Evolutionary conservation across 1,284 basidiomycete species (phyloP), one percentile per base, ranked within the genome.

Genomic region (Cryptococcus neoformans): DNA sequence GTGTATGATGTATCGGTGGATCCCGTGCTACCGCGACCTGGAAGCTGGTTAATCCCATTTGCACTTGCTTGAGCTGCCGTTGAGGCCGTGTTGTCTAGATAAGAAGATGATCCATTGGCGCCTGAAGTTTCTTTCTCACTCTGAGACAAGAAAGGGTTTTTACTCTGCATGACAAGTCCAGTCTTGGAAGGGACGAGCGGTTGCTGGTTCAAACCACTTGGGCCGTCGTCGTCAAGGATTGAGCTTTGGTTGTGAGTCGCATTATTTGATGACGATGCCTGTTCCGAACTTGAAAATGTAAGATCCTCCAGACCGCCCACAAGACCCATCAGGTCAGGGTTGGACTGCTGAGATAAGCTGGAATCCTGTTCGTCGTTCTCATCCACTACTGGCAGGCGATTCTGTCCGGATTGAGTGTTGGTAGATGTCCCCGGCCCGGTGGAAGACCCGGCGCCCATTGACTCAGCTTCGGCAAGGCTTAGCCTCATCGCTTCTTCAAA

Each of bases 71-170:
- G 9, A 44, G 8, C 28, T 56, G 44, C 14, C 42, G 45, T 17
- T 35, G 38, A 12, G 40, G 34, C 21, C 21, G 21, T 21, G 21
- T 21, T 41, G 16, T 17, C 16, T 53, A 44, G 42, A 44, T 44
- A 44, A 16, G 42, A 5, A 44, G 42, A 44, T 44, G 42, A 47
- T 17, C 28, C 37, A 36, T n/a, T 49, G 39, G 49, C 50, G 16
- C 40, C 50, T 37, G 50, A 52, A 51, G 54, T 57, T 85, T 34
- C 87, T 86, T 1, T 87, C 87, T 78, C 91, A 83, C 65, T 83
- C 81, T 3, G 88, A 84, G 75, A 85, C 80, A 58, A 85, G 66
- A 72, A 74, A 1, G 72, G 74, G 52, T 76, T 76, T 11, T 69
- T 70, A 59, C 73, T 75, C 55, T 70, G 63, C 41, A 76, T 40